phyloP scores from a whole-genome alignment of 148 eudicot species.

The Persicaria tinctoria region DNA sequence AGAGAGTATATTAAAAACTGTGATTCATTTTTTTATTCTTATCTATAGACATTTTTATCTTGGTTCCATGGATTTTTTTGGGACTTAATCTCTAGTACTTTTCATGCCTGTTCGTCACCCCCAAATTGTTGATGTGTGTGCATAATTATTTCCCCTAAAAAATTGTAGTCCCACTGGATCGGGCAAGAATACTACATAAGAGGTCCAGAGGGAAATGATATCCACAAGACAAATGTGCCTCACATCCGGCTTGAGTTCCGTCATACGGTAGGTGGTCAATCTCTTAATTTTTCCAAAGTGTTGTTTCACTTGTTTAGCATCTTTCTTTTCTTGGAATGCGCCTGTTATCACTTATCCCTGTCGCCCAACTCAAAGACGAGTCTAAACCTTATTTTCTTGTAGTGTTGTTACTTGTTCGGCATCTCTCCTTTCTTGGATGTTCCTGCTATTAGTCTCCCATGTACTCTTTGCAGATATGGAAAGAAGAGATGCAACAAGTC shows the following conservation, averaged over 20 bases:
- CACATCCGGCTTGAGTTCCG: slow-evolving; percentile 91
- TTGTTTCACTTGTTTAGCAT: not conserved
- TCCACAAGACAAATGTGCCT: slow-evolving; percentile 94
- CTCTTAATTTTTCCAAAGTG: not conserved
- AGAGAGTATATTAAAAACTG: too few relatives aligned
- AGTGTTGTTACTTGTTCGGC: not conserved
- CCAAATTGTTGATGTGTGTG: not conserved
- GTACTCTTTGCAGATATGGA: slow-evolving; percentile 68
- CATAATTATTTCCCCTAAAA: not conserved
- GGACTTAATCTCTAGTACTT: not conserved
- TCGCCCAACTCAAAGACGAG: not conserved
- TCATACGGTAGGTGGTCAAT: slow-evolving; percentile 58
- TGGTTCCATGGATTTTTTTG: too few relatives aligned
- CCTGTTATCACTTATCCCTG: not conserved
- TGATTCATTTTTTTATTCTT: too few relatives aligned
- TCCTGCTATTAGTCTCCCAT: not conserved
- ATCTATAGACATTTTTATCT: too few relatives aligned
- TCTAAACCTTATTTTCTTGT: not conserved
- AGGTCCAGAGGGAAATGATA: slow-evolving; percentile 92
- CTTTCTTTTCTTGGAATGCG: not conserved
- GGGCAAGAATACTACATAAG: slow-evolving; percentile 78
- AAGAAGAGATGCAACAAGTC: slow-evolving; percentile 94
- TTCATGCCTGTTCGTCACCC: not conserved
- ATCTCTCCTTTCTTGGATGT: not conserved
- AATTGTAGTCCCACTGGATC: slow-evolving; percentile 79